These are phyloP conservation scores for Podila verticillata DNA, from an alignment of 192 early-diverging fungal genomes.

Conservation along the genomic window DNA sequence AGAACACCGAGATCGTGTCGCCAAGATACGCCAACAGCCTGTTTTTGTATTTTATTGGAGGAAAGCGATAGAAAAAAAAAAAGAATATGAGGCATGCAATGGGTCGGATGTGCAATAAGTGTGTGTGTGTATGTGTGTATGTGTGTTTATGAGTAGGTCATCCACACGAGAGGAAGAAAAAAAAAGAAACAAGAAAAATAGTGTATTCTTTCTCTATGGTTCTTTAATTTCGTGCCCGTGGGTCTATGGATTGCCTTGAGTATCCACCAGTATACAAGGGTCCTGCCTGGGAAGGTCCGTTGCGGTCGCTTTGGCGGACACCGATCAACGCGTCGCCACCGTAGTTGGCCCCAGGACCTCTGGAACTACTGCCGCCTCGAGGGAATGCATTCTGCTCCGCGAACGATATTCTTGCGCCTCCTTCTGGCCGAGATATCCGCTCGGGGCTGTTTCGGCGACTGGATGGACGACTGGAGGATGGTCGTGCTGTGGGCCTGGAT, in stretches of 20 bases:
- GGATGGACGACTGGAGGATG: neutral
- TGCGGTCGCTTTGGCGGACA: neutral
- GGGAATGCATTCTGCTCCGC: slow-evolving; percentile 44
- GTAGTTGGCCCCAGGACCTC: neutral
- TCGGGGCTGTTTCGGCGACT: neutral
- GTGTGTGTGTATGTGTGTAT: no score
- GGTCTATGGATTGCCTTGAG: neutral
- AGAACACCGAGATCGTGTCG: no score
- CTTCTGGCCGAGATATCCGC: slow-evolving; percentile 5
- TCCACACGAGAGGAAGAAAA: no score
- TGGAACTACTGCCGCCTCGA: neutral
- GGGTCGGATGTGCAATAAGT: no score
- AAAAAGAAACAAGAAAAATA: no score
- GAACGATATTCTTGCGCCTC: slow-evolving; percentile 9
- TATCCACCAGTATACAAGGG: slow-evolving; percentile 48
- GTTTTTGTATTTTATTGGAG: no score
- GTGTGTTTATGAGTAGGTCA: no score
- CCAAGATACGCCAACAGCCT: no score
- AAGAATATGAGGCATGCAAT: no score
- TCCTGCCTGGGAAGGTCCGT: neutral
- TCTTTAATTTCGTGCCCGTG: no score
- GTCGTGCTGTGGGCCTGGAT: neutral
- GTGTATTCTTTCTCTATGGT: no score
- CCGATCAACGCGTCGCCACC: neutral
- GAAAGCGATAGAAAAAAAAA: no score